Percentiles rank a stretch among this genome's conserved stretches.
These are phyloP conservation scores for Pterocarpus santalinus DNA, from an alignment of 306 rosid genomes.

Conservation along the genomic window DNA sequence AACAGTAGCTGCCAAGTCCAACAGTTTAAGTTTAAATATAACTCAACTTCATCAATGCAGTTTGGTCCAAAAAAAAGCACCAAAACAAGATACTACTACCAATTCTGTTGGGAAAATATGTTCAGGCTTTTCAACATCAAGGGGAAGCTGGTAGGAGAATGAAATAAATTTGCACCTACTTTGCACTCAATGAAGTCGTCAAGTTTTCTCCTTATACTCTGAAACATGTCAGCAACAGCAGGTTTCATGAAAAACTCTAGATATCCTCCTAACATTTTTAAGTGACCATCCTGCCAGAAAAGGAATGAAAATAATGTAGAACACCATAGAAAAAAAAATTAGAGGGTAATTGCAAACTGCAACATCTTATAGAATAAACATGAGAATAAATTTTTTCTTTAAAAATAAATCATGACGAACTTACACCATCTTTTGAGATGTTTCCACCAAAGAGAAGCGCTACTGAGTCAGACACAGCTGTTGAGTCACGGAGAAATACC, in stretches of 20 bases:
- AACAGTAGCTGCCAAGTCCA: slow-evolving; percentile 67
- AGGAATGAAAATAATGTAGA: slow-evolving; percentile 17
- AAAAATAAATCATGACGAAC: slow-evolving; percentile 37
- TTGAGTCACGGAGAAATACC: slow-evolving; percentile 93
- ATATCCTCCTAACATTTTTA: slow-evolving; percentile 96
- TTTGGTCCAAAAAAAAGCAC: slow-evolving; percentile 12
- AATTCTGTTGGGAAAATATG: not conserved
- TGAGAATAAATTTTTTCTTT: not conserved
- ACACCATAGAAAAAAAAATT: slow-evolving; percentile 24
- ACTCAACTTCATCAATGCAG: slow-evolving; percentile 1
- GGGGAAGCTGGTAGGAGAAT: slow-evolving; percentile 34
- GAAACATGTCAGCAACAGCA: slow-evolving; percentile 76
- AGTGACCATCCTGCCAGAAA: slow-evolving; percentile 80
- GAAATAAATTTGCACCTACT: slow-evolving; percentile 62
- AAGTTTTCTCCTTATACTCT: slow-evolving; percentile 72
- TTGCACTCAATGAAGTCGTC: slow-evolving; percentile 82
- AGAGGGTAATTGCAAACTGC: not conserved
- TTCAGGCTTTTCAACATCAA: slow-evolving; percentile 33
- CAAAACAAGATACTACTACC: slow-evolving; percentile 26
- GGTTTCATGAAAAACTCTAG: slow-evolving; percentile 92
- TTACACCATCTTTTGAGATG: slow-evolving; percentile 67
- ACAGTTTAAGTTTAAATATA: slow-evolving; percentile 19
- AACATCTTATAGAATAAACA: slow-evolving; percentile 25
- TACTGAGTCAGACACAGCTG: slow-evolving; percentile 87
- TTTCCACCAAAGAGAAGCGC: slow-evolving; percentile 93